Base-by-base conservation (phyloP, 148 eudicot species). In the Fagopyrum esculentum region DNA sequence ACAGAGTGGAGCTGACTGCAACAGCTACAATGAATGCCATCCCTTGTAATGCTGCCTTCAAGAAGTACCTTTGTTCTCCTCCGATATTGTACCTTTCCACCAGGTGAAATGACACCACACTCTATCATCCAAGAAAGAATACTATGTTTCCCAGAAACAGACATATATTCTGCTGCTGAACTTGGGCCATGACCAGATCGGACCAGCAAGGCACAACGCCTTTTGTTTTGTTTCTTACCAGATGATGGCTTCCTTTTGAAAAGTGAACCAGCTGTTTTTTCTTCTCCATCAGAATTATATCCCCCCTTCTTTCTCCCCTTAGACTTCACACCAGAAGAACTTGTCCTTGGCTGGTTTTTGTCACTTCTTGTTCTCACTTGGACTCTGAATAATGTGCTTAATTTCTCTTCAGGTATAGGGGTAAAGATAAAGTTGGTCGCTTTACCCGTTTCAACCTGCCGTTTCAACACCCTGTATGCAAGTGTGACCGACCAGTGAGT, bases 61-160 rank as follows among this genome's bases (percentile, higher is more conserved):
- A 69, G 84, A 82, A 82, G 45, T 55, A 71, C 64, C 64, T 15
- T 82, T 61, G 79, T 79, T 72, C 77, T 83, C 59, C 80, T 61
- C 69, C 80, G 63, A 77, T 82, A 90, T 47, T 75, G 81, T 50
- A 96, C 91, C 87, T 88, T 86, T 68, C 75, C 87, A 78, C 81
- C 87, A 71, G 76, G 80, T 22, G 81, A 79, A 51, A 90, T 74
- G 47, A 81, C 81, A 73, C 91, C 90, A 72, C 82, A 83, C 75
- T 89, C 93, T 84, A 96, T 89, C 97, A 96, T 87, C 99, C 99
- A 92, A 3, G 99, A 80, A 56, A 92, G 86, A 78, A 92, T 75
- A 80, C 80, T 87, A 63, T 85, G 87, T 69, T 88, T 90, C 66
- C 96, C 92, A 16, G 80, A 75, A 80, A 80, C 81, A 9, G 84